Evolutionary conservation across 164 flowering plant genomes (phyloP).

Genomic region (Akebia trifoliata): DNA sequence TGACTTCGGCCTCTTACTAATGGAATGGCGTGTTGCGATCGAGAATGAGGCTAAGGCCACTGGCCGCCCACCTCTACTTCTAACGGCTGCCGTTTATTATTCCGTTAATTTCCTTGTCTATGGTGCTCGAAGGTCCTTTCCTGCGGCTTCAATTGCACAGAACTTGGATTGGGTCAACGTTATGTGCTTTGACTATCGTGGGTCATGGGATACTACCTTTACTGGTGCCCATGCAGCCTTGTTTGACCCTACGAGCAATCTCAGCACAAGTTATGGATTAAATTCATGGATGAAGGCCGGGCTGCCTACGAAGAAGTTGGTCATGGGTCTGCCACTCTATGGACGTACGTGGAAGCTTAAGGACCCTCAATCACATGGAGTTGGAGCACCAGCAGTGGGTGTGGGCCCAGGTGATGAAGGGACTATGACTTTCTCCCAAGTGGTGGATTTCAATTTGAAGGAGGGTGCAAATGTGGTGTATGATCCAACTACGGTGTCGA

Average conservation of each 20-base stretch:
- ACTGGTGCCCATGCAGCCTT: conserved; percentile 57
- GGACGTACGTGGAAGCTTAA: conserved; percentile 48
- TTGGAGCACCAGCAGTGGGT: conserved; percentile 42
- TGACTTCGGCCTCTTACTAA: conserved; percentile 12
- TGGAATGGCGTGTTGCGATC: conserved; percentile 44
- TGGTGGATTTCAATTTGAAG: conserved; percentile 26
- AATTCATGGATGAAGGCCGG: conserved; percentile 43
- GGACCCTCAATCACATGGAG: conserved; percentile 24
- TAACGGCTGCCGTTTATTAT: conserved; percentile 56
- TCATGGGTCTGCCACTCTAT: conserved; percentile 55
- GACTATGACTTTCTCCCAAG: conserved; percentile 22
- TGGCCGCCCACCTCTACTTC: conserved; percentile 27
- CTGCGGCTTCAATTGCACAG: conserved; percentile 24
- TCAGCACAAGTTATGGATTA: conserved; percentile 45
- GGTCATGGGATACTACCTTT: conserved; percentile 34
- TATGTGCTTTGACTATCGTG: conserved; percentile 51
- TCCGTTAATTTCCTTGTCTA: conserved; percentile 19
- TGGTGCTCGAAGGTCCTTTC: conserved; percentile 20
- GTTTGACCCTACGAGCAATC: conserved; percentile 31
- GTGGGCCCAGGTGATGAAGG: conserved; percentile 37
- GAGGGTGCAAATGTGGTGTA: conserved; percentile 34
- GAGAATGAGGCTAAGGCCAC: conserved; percentile 28
- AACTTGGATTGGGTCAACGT: conserved; percentile 49
- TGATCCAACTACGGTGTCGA: conserved; percentile 34
- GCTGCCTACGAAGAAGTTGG: conserved; percentile 27